Conservation (phyloP, 257 asterid genomes). For the Marsdenia floribunda region DNA sequence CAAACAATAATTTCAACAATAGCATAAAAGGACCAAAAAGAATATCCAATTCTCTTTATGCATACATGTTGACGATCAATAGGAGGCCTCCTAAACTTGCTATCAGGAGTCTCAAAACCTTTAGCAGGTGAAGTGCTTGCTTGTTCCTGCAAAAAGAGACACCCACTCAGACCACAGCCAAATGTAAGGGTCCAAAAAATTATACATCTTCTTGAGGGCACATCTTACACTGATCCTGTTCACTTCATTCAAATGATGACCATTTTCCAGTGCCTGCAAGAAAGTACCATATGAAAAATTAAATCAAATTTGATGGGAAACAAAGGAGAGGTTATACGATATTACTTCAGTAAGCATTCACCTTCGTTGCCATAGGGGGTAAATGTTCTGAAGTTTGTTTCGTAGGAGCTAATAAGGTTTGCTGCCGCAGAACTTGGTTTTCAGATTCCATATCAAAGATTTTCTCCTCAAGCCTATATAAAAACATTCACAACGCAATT, state of each 20-base stretch:
- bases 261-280: conserved; percentile 74
- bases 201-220: neutral
- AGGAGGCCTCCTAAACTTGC: conserved; percentile 81
- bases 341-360: conserved; percentile 21
- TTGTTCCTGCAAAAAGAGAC: conserved; percentile 51
- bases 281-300: conserved; percentile 16
- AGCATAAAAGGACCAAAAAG: conserved; percentile 2
- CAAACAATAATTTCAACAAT: conserved; percentile 13
- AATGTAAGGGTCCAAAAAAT: conserved; percentile 14
- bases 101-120: conserved; percentile 72
- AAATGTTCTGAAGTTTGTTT: conserved; percentile 49
- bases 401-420: conserved; percentile 52
- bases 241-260: conserved; percentile 60
- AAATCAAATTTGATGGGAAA: conserved; percentile 17
- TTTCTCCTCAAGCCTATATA: conserved; percentile 78
- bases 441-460: conserved; percentile 83
- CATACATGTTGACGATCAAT: conserved; percentile 74
- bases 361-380: conserved; percentile 47
- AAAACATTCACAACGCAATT: conserved; percentile 1
- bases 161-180: conserved; percentile 4
- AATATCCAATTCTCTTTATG: conserved; percentile 19
- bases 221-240: conserved; percentile 43
- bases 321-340: conserved; percentile 8
- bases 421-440: conserved; percentile 84
- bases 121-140: conserved; percentile 40